Evolutionary conservation across 164 flowering plant genomes (phyloP).

Genomic region (Sedum album): DNA sequence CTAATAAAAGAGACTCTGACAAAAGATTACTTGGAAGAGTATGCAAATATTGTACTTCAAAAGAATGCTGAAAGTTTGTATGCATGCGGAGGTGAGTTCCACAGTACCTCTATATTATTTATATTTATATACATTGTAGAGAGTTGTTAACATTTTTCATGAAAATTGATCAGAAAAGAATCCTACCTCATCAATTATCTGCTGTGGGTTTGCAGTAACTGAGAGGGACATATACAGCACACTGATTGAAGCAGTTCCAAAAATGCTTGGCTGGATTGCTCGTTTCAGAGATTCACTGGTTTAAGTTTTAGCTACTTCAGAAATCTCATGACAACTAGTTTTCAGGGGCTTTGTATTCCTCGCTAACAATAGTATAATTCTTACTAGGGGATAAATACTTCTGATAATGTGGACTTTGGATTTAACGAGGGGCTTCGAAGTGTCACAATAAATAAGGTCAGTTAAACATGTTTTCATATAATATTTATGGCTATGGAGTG

Average conservation of each 20-base stretch:
- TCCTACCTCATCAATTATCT: neutral
- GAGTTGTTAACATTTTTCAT: neutral
- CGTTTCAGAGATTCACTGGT: conserved; percentile 60
- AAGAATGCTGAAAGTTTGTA: conserved; percentile 76
- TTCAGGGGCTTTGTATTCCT: neutral
- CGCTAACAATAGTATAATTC: neutral
- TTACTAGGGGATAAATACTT: neutral
- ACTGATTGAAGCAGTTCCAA: conserved; percentile 69
- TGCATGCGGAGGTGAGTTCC: conserved; percentile 80
- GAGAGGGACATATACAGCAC: conserved; percentile 51
- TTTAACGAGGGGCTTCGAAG: neutral
- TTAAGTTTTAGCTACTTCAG: conserved; percentile 37
- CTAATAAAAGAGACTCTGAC: conserved; percentile 54
- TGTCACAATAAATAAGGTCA: conserved; percentile 4
- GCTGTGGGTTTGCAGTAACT: conserved; percentile 47
- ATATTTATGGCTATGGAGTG: neutral
- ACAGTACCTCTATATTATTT: neutral
- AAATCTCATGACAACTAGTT: conserved; percentile 15
- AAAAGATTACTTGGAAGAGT: conserved; percentile 54
- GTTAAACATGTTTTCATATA: neutral
- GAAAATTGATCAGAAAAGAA: neutral
- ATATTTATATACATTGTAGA: neutral
- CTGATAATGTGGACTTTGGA: conserved; percentile 8
- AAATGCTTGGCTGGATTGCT: conserved; percentile 56
- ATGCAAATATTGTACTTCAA: conserved; percentile 52